phyloP scores from a whole-genome alignment of 441 rosid species.

The Gossypium schwendimanii region DNA sequence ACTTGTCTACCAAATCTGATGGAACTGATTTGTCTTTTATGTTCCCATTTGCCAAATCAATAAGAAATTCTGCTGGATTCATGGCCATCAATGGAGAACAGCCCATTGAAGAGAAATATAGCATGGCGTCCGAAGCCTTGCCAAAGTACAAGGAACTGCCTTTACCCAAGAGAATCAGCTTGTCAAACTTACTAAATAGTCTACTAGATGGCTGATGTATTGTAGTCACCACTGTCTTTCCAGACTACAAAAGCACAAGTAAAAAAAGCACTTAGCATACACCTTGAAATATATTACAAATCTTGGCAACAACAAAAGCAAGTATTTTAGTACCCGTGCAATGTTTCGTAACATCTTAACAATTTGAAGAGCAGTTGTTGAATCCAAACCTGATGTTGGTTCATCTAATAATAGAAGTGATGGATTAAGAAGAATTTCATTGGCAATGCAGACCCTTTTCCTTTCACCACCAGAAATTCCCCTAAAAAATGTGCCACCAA shows the following conservation, averaged over 20 bases:
- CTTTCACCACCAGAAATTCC: conserved; percentile 39
- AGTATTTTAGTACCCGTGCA: conserved; percentile 16
- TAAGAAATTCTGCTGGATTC: conserved; percentile 31
- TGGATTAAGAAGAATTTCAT: conserved; percentile 34
- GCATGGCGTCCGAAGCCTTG: conserved; percentile 30
- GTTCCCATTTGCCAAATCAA: conserved; percentile 30
- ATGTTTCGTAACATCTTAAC: conserved; percentile 18
- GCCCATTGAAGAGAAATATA: conserved; percentile 26
- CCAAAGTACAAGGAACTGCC: conserved; percentile 24
- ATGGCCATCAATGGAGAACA: conserved; percentile 27
- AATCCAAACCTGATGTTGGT: conserved; percentile 41
- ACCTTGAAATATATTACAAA: background rate
- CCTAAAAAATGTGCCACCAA: conserved; percentile 23
- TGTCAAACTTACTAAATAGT: conserved; percentile 27
- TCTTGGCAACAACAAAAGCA: background rate
- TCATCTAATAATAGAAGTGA: conserved; percentile 34
- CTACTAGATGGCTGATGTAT: conserved; percentile 32
- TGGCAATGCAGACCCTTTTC: conserved; percentile 34
- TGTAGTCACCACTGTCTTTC: conserved; percentile 27
- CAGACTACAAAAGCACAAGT: conserved; percentile 10
- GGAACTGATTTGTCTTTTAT: conserved; percentile 22
- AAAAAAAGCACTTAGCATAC: background rate
- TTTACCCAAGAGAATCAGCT: conserved; percentile 25
- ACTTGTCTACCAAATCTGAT: conserved; percentile 14
- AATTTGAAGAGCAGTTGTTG: conserved; percentile 17